These are phyloP conservation scores for Rhodotorula kratochvilovae DNA, from an alignment of 768 basidiomycete genomes.

Conservation along the genomic window DNA sequence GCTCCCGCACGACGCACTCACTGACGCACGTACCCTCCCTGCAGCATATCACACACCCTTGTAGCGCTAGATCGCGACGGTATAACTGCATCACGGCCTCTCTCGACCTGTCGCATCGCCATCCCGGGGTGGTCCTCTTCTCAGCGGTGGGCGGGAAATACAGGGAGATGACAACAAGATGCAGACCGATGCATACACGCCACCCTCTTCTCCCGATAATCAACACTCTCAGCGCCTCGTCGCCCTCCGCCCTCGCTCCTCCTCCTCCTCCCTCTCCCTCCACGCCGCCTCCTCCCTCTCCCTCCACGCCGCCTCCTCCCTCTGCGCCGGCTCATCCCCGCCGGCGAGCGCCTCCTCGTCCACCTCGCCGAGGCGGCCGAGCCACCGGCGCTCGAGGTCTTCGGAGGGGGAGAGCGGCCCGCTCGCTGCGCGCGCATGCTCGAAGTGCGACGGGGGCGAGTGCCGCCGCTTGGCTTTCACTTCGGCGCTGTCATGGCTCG, in stretches of 20 bases:
- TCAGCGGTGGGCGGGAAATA: too few species aligned
- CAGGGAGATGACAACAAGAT: too few species aligned
- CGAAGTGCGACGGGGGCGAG: neutral
- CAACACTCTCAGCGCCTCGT: slow-evolving; percentile 1
- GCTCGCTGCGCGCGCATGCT: neutral
- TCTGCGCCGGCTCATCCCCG: neutral
- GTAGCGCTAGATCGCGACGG: too few species aligned
- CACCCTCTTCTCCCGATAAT: too few species aligned
- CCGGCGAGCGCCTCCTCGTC: slow-evolving; percentile 13
- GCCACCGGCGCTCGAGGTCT: slow-evolving; percentile 4
- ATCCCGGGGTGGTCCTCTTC: too few species aligned
- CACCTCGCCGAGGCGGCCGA: slow-evolving; percentile 12
- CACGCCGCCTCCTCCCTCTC: neutral
- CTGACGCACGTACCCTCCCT: too few species aligned
- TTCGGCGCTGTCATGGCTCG: neutral
- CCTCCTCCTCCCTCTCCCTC: neutral
- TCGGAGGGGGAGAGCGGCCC: neutral
- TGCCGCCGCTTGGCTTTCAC: neutral
- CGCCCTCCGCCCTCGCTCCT: slow-evolving; percentile 1
- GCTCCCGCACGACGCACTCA: too few species aligned
- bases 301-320: neutral
- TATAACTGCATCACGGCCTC: too few species aligned
- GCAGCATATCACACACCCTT: too few species aligned
- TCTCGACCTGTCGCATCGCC: too few species aligned
- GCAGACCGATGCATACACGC: too few species aligned